phyloP scores from a whole-genome alignment of 208 protist genomes.

The Vickermania spadyakhi region DNA sequence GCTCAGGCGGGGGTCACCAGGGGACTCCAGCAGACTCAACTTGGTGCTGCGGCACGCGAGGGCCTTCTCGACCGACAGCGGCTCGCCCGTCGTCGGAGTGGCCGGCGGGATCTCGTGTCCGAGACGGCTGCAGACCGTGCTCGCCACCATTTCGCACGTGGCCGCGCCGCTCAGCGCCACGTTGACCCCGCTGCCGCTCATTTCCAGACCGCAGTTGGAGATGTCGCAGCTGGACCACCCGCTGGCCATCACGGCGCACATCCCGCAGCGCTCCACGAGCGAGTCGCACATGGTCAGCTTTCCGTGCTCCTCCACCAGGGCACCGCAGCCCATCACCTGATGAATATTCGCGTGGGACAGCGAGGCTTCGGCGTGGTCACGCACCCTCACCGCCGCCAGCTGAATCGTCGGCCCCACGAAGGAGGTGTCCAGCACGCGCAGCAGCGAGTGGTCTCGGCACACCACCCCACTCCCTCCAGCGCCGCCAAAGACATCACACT shows the following conservation, averaged over 20 bases:
- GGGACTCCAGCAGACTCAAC: background rate
- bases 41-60: background rate
- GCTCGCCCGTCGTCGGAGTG: background rate
- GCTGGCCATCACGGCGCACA: slow-evolving; percentile 14
- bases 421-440: slow-evolving; percentile 17
- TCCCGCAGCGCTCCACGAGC: slow-evolving; percentile 20
- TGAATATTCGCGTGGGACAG: slow-evolving; percentile 15
- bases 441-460: slow-evolving; percentile 6
- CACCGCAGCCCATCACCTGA: slow-evolving; percentile 21
- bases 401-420: slow-evolving; percentile 19
- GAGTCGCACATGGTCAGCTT: slow-evolving; percentile 8
- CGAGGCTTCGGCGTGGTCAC: slow-evolving; percentile 1
- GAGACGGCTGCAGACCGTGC: slow-evolving; percentile 15
- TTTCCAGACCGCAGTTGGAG: slow-evolving; percentile 3
- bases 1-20: no score
- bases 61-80: background rate
- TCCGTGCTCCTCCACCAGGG: slow-evolving; percentile 10
- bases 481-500: slow-evolving; percentile 33
- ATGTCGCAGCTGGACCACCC: slow-evolving; percentile 2
- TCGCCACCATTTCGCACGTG: slow-evolving; percentile 5
- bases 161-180: slow-evolving; percentile 14
- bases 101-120: background rate
- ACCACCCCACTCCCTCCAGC: slow-evolving; percentile 12
- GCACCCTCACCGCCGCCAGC: slow-evolving; percentile 22
- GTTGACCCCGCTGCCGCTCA: slow-evolving; percentile 24